Evolutionary conservation across 495 filamentous ascomycete species (phyloP), one percentile per base, ranked within the genome.

Genomic region (Geoglossum glabrum): DNA sequence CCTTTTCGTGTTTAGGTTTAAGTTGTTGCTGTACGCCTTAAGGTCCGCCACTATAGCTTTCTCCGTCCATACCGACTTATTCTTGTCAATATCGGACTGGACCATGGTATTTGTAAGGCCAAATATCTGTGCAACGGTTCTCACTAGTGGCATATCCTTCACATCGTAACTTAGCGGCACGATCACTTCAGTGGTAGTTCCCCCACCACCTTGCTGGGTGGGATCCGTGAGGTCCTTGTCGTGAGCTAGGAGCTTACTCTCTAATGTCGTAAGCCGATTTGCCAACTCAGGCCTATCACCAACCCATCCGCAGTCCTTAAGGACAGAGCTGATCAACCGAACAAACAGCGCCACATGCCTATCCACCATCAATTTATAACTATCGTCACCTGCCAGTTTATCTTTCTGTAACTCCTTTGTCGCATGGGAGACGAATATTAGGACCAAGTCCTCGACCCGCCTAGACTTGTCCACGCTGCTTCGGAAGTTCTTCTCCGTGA

Each of bases 311-410:
- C 87, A 75, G 60, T 85, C 83, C 64, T 83, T 87, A 61, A 97
- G 68, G 27, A 86, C 85, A 61, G 80, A 76, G 61, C 79, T 81
- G 60, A 97, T 79, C 23, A 99, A 76, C 45, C 93, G 82, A 61
- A 99, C 82, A 64, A 99, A 97, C 50, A 99, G 78, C 30, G 93
- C 93, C 60, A 97, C 81, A 67, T 99, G 93, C 55, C 90, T 78
- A 65, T 99, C 93, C 13, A 92, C 88, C 70, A 97, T 82, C 46
- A 84, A 74, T 70, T 88, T 95, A 88, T 90, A 97, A 43, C 79
- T 78, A 66, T 93, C 86, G 69, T 96, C 90, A n/a, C 84, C 83
- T 0, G 80, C 74, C 5, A 79, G 70, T 67, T 87, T 90, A 49
- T 87, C 86, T 60, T 89, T 89, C 62, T 79, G 74, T 60, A 95